Conservation (phyloP, 2,329 filamentous ascomycete species). For the Colletotrichum somersetense region DNA sequence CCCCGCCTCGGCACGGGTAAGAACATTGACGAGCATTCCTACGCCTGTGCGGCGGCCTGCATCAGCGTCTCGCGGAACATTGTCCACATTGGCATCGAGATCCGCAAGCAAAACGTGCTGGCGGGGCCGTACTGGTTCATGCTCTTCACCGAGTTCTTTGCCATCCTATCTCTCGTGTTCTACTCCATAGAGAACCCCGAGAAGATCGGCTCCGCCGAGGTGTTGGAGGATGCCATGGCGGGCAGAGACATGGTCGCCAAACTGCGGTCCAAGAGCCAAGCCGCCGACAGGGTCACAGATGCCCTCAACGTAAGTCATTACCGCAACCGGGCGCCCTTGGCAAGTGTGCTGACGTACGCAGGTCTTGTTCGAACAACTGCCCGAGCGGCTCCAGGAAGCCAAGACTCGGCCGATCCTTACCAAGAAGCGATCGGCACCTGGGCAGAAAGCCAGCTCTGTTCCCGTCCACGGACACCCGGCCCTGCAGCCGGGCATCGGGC, state of each 20-base stretch:
- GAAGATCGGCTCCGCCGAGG: constrained; percentile 79
- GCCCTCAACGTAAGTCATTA: constrained; percentile 76
- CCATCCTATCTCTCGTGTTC: constrained; percentile 82
- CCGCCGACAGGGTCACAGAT: constrained; percentile 86
- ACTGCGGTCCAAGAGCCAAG: constrained; percentile 86
- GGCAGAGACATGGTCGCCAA: constrained; percentile 86
- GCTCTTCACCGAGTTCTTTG: constrained; percentile 86
- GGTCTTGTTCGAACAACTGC: constrained; percentile 87
- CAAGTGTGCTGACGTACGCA: constrained; percentile 50
- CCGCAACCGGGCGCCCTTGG: background rate
- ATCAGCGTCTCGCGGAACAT: constrained; percentile 78
- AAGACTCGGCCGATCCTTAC: constrained; percentile 56
- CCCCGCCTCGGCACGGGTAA: constrained; percentile 68
- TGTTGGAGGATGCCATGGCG: constrained; percentile 86
- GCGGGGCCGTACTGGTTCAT: constrained; percentile 90
- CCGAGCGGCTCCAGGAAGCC: constrained; percentile 74
- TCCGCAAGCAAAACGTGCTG: constrained; percentile 80
- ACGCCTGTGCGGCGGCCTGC: constrained; percentile 76
- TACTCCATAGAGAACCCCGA: constrained; percentile 85
- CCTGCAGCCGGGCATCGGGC: constrained; percentile 50
- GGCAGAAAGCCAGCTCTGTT: constrained; percentile 51
- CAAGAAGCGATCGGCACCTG: constrained; percentile 70
- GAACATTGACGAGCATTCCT: constrained; percentile 80
- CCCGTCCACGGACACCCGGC: constrained; percentile 48
- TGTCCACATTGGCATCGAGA: constrained; percentile 83